Evolutionary conservation across 805 yeast species (phyloP), one percentile per base, ranked within the genome.

Genomic region (Scheffersomyces amazonensis): DNA sequence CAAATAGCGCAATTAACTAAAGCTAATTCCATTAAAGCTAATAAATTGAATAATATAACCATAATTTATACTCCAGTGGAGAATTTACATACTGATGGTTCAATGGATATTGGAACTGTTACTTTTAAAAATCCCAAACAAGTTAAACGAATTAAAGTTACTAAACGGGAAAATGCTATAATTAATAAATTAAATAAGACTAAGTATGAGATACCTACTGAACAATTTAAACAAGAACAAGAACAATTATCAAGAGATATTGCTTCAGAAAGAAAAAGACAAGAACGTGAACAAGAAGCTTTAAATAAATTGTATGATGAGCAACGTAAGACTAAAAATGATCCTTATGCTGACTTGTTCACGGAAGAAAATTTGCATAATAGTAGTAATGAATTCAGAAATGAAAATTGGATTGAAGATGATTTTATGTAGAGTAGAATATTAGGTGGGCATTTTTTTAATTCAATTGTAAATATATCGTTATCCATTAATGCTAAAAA

Each of bases 71-170:
- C 95, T 0, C 88, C 90, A 0, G 86, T 87, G 72, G 69, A 73
- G 18, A 86, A 86, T 52, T 64, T 86, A 39, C 69, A 74, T 30
- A 82, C 82, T 47, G 78, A 78, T 36, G 82, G 81, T 11, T 75
- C 76, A 21, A 85, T 84, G 93, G 87, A 77, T 34, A 77, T 76
- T 4, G 95, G 95, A 3, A 87, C 87, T 35, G 95, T 86, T 5
- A 76, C 86, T 1, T 86, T 84, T 58, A 75, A 81, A 40, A 78
- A 81, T 41, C 71, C 69, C 2, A 76, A 73, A 43, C 60, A 64
- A 36, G 80, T 83, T 17, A 74, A 66, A 43, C 72, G 76, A 44
- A 59, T 77, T 21, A 71, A 68, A 43, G 73, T 87, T 22, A 73
- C 69, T 35, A 70, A 71, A 27, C 71, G 80, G 46, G 81, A 81